Conservation (phyloP, 2,329 filamentous ascomycete species). For the Aspergillus transmontanensis region DNA sequence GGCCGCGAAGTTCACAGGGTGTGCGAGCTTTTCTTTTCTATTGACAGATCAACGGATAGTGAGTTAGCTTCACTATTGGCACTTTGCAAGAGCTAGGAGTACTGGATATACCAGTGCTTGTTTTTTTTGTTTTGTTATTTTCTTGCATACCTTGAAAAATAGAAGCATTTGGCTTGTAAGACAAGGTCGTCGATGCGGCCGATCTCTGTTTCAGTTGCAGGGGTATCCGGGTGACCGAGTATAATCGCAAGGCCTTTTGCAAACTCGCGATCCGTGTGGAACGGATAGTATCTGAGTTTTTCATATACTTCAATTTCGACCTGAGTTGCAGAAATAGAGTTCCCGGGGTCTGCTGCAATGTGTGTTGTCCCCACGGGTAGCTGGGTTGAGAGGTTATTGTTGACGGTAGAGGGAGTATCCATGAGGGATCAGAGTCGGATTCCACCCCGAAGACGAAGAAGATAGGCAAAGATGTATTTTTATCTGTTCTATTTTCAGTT, state of each 20-base stretch:
- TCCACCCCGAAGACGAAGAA: no score
- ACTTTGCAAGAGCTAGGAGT: background rate
- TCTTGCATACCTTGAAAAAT: constrained; percentile 45
- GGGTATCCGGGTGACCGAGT: constrained; percentile 43
- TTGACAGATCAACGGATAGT: background rate
- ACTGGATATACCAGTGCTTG: background rate
- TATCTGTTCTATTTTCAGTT: background rate
- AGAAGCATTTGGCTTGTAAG: constrained; percentile 52
- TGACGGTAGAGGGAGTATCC: background rate
- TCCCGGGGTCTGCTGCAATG: background rate
- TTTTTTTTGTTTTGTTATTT: background rate
- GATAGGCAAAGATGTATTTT: background rate
- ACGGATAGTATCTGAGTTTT: constrained; percentile 42
- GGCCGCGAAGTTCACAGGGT: constrained; percentile 63
- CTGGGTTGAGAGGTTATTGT: background rate
- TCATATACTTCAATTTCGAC: constrained; percentile 30
- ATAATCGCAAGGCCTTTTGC: constrained; percentile 51
- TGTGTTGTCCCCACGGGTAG: background rate
- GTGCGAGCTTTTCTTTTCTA: constrained; percentile 41
- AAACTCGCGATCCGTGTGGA: constrained; percentile 47
- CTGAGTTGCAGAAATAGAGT: constrained; percentile 11
- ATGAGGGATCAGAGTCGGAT: background rate
- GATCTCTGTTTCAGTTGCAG: constrained; percentile 43
- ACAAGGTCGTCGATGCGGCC: constrained; percentile 44
- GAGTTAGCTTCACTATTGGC: background rate